These are phyloP conservation scores for Volutella citrinella DNA, from an alignment of 2,329 filamentous ascomycete genomes.

Conservation along the genomic window DNA sequence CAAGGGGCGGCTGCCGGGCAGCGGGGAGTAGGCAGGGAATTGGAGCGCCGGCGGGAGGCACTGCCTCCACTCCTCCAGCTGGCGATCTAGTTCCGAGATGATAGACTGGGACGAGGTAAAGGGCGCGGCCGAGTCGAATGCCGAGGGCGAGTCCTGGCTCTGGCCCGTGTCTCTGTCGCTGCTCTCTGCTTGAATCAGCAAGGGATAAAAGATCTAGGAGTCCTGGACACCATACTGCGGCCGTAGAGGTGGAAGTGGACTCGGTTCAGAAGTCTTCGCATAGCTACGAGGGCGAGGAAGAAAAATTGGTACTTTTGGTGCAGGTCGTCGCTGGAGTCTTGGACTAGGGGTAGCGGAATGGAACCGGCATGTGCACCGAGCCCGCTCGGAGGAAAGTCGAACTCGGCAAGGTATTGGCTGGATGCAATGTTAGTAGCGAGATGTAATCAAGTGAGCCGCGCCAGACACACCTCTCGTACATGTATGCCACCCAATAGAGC, in stretches of 20 bases:
- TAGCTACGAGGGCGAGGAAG: constrained; percentile 14
- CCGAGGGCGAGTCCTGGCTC: background rate
- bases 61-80: constrained; percentile 14
- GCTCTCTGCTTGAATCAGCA: background rate
- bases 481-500: constrained; percentile 15
- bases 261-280: constrained; percentile 13
- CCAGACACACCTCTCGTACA: constrained; percentile 19
- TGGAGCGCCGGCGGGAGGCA: constrained; percentile 10
- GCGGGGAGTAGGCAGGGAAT: constrained; percentile 2
- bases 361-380: constrained; percentile 11
- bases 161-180: background rate
- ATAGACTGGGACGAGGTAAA: constrained; percentile 5
- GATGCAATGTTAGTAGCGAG: too few species aligned
- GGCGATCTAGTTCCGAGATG: constrained; percentile 13
- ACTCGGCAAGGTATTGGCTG: constrained; percentile 14
- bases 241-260: constrained; percentile 15
- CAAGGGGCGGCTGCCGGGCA: background rate
- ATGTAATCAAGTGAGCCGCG: too few species aligned
- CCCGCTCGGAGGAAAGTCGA: constrained; percentile 17
- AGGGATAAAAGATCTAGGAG: background rate
- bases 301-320: constrained; percentile 14
- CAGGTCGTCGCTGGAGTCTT: constrained; percentile 5
- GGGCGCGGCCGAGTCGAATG: background rate
- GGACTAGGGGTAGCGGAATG: constrained; percentile 11
- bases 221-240: constrained; percentile 1